Evolutionary conservation across 148 eudicot species (phyloP).

Genomic region (Vaccinium myrtillus): DNA sequence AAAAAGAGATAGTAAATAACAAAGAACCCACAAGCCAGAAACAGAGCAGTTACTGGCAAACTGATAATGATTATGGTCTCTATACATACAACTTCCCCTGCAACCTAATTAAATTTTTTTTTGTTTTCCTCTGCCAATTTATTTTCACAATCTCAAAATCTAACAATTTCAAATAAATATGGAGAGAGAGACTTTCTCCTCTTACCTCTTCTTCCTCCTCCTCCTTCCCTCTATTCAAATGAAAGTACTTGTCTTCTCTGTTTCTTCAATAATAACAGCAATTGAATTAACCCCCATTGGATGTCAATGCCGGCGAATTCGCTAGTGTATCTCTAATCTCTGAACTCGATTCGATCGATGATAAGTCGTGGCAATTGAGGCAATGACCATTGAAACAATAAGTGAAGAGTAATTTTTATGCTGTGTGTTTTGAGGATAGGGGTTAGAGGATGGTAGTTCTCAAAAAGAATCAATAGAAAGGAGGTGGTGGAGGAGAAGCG

Average conservation of each 20-base stretch:
- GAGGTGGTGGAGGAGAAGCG: conserved; percentile 85
- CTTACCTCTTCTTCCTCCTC: conserved; percentile 26
- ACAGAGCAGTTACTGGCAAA: conserved; percentile 39
- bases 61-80: conserved; percentile 33
- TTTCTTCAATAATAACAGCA: conserved; percentile 8
- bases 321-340: neutral
- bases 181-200: conserved; percentile 29
- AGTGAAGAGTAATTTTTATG: conserved; percentile 18
- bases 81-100: conserved; percentile 60
- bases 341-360: neutral
- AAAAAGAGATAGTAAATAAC: conserved; percentile 24
- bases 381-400: conserved; percentile 12
- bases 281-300: neutral
- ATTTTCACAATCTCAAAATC: conserved; percentile 42
- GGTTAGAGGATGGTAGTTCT: conserved; percentile 47
- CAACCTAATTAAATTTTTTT: conserved; percentile 35
- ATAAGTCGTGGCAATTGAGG: conserved; percentile 22
- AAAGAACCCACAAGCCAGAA: conserved; percentile 44
- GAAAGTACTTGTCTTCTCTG: neutral
- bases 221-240: neutral
- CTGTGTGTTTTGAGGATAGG: conserved; percentile 23
- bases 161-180: conserved; percentile 38
- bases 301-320: neutral
- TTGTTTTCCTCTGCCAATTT: conserved; percentile 28
- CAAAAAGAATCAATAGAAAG: conserved; percentile 78